Base-by-base conservation (phyloP, 73 alveolate species). In the Blepharisma japonicum region DNA sequence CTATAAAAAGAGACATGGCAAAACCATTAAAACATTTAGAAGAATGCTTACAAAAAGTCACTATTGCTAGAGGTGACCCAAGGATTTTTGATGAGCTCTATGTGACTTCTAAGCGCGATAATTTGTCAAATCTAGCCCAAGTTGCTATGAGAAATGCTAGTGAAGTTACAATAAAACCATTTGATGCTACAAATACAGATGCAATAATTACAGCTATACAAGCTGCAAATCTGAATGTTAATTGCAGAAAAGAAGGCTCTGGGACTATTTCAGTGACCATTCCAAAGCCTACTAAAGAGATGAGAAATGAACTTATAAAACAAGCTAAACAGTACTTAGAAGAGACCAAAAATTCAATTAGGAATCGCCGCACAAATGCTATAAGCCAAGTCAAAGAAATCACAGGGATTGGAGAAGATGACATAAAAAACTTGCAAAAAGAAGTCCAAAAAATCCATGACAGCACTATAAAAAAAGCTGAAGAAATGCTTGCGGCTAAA, bases 241-340 rank as follows among this genome's bases (percentile, higher is more conserved):
- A 61, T 14, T n/a, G 18, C 39, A 14, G 74, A 9, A 61, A 61
- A 61, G 74, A 61, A 61, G 74, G 50, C 14, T 8, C n/a, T 20
- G 38, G 49, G 23, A 61, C 47, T 9, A 61, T 61, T 25, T 39
- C 14, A 20, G 47, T 61, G 47, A 2, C 46, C 14, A 61, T 61
- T 5, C 74, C 74, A n/a, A 61, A 61, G 47, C 74, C 74, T 8
- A 61, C 74, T 1, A 14, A 61, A 20, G 74, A 61, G 39, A 14
- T 14, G 18, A n/a, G 46, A 20, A 25, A 14, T 25, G 49, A 61
- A 5, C 47, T 61, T 0, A 25, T 61, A 14, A 61, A 61, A 5
- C 74, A 61, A 61, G 74, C 74, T 18, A 61, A 25, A 61, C 47
- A 61, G 2, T 61, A 14, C 5, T n/a, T 11, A 14, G 74, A 61